Evolutionary conservation across 2,329 filamentous ascomycete genomes (phyloP).

Genomic region (Monilinia aucupariae): DNA sequence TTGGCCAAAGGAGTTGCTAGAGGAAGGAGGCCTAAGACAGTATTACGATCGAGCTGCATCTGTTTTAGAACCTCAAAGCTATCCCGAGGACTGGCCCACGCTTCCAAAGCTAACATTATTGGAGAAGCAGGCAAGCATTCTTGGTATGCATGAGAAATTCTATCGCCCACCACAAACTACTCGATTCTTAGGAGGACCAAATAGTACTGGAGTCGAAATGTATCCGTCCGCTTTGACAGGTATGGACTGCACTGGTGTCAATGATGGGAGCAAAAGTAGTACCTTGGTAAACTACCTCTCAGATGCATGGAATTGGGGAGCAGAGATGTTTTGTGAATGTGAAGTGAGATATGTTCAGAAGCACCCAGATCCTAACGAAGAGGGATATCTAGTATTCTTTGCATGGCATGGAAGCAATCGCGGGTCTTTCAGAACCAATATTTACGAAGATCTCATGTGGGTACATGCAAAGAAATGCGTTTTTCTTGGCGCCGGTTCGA

Average conservation of each 20-base stretch:
- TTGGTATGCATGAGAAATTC: conserved; percentile 50
- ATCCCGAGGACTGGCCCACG: conserved; percentile 52
- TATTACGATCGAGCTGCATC: conserved; percentile 53
- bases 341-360: conserved; percentile 60
- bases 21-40: conserved; percentile 40
- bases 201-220: conserved; percentile 62
- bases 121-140: conserved; percentile 48
- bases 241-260: conserved; percentile 58
- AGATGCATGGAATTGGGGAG: conserved; percentile 68
- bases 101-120: conserved; percentile 55
- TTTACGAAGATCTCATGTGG: conserved; percentile 60
- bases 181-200: conserved; percentile 54
- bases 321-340: conserved; percentile 65
- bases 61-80: conserved; percentile 54
- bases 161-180: conserved; percentile 56
- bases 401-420: conserved; percentile 57
- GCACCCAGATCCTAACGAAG: conserved; percentile 39
- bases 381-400: conserved; percentile 60
- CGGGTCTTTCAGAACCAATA: conserved; percentile 48
- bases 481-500: conserved; percentile 59
- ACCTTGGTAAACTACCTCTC: conserved; percentile 62
- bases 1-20: conserved; percentile 55
- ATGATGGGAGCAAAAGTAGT: conserved; percentile 63
- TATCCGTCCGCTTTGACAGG: conserved; percentile 53
- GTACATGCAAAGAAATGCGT: conserved; percentile 60